A percentile compares a stretch with the other conserved stretches of the same genome.
These are phyloP conservation scores for Rhynchospora breviuscula DNA, from an alignment of 176 grass and related monocot species.

Conservation along the genomic window DNA sequence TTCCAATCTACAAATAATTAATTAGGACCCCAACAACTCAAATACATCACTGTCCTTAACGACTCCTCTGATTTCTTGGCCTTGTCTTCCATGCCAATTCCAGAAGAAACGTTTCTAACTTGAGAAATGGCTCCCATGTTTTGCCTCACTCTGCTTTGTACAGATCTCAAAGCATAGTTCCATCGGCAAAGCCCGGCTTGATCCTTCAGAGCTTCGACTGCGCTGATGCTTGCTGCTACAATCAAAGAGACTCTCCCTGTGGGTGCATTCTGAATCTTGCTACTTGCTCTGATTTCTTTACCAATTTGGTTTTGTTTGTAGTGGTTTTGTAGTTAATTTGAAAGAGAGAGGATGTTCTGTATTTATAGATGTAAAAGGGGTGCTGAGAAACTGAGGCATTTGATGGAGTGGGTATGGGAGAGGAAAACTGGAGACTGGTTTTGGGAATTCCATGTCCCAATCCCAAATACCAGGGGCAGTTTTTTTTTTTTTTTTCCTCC, in stretches of 20 bases:
- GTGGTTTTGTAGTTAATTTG: background rate
- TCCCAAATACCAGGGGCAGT: background rate
- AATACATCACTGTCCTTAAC: conserved; percentile 47
- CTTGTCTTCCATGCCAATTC: background rate
- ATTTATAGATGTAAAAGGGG: conserved; percentile 10
- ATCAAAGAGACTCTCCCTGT: conserved; percentile 38
- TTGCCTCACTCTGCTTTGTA: conserved; percentile 15
- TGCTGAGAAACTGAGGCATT: too few species aligned
- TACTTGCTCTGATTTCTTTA: background rate
- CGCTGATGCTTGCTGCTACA: conserved; percentile 45
- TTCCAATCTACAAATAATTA: background rate
- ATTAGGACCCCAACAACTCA: conserved; percentile 67
- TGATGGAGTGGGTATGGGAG: background rate
- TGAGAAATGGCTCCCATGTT: background rate
- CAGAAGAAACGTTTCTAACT: background rate
- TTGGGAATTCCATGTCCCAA: conserved; percentile 9
- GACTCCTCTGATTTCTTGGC: conserved; percentile 40
- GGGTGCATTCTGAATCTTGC: conserved; percentile 10
- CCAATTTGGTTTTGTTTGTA: background rate
- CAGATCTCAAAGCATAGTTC: conserved; percentile 39
- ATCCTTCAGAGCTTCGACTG: conserved; percentile 66
- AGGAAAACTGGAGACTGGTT: background rate
- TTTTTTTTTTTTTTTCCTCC: background rate
- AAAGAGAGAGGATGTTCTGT: background rate
- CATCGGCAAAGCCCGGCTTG: conserved; percentile 45